These are phyloP conservation scores for Leishmania amazonensis DNA, from an alignment of 208 protist genomes.

Conservation along the genomic window DNA sequence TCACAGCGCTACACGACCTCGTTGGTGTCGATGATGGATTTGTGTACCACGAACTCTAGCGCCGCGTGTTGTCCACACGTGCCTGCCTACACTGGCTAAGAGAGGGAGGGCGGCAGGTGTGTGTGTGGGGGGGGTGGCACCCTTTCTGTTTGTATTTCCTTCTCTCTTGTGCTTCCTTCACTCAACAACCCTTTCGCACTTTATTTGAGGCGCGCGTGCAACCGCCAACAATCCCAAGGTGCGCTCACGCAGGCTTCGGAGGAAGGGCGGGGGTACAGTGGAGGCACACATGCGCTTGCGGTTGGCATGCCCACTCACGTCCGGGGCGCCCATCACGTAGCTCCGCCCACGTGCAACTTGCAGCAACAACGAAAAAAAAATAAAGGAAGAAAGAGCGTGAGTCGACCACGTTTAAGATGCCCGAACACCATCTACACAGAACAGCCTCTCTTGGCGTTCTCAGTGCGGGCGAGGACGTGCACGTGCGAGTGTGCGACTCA, in stretches of 20 bases:
- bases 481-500: neutral
- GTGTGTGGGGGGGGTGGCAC: neutral
- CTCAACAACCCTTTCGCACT: neutral
- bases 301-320: neutral
- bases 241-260: neutral
- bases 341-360: neutral
- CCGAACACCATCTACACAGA: neutral
- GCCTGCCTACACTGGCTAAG: neutral
- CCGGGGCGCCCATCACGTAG: neutral
- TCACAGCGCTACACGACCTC: constrained; percentile 43
- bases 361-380: neutral
- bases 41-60: constrained; percentile 85
- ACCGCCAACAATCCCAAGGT: neutral
- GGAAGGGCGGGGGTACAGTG: neutral
- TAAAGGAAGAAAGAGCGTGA: neutral
- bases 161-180: neutral
- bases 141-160: neutral
- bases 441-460: too few species aligned
- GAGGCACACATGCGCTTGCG: neutral
- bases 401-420: neutral
- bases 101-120: too few species aligned
- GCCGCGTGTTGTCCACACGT: neutral
- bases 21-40: constrained; percentile 79
- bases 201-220: neutral
- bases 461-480: neutral